Evolutionary conservation across 176 grass and related monocot genomes (phyloP).

Genomic region (Zoysia japonica): DNA sequence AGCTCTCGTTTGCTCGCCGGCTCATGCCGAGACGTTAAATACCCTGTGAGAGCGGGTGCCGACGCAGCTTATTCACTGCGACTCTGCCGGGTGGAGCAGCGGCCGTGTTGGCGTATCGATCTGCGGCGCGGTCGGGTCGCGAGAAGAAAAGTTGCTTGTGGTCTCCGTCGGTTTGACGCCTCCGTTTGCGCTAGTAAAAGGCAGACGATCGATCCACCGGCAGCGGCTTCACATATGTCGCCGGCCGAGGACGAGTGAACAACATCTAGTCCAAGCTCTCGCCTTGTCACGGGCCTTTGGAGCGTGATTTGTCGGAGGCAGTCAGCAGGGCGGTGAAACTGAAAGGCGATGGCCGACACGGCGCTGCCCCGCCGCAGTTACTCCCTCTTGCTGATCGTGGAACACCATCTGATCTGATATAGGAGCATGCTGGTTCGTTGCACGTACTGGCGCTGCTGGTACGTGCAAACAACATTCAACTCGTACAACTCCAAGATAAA

Average conservation of each 20-base stretch:
- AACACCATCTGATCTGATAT: slow-evolving; percentile 7
- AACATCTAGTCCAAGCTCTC: neutral
- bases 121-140: slow-evolving; percentile 39
- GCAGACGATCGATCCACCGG: neutral
- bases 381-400: neutral
- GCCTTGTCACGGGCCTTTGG: neutral
- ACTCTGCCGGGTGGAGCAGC: slow-evolving; percentile 10
- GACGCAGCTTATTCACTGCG: slow-evolving; percentile 27
- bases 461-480: neutral
- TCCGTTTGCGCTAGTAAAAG: neutral
- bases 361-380: slow-evolving; percentile 7
- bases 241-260: neutral
- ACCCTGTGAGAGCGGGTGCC: neutral
- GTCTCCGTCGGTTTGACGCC: slow-evolving; percentile 12
- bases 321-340: neutral
- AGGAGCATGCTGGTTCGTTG: neutral
- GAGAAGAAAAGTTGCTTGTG: slow-evolving; percentile 31
- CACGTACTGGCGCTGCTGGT: neutral
- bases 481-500: neutral
- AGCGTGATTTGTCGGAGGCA: neutral
- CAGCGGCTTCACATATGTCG: neutral
- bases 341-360: slow-evolving; percentile 29
- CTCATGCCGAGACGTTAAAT: slow-evolving; percentile 11
- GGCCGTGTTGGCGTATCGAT: slow-evolving; percentile 17
- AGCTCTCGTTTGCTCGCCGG: neutral